Evolutionary conservation across 2,329 filamentous ascomycete species (phyloP), one percentile per base, ranked within the genome.

Genomic region (Cladosporium sp.): DNA sequence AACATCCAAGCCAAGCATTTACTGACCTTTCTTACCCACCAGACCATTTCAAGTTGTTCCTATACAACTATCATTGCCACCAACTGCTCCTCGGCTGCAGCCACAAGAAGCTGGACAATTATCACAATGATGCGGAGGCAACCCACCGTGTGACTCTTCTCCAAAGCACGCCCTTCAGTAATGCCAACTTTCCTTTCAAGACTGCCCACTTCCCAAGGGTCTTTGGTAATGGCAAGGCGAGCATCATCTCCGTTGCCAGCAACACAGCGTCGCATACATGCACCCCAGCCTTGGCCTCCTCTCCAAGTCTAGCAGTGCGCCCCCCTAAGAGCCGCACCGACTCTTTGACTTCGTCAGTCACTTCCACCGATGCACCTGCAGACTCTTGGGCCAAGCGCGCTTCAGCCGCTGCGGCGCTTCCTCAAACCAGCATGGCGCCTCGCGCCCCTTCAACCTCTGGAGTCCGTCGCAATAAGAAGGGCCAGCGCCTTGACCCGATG

Each of bases 81-180:
- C 78, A 81, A 50, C 74, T 84, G 46, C 68, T 83, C 42, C 69
- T 84, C 30, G 81, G 79, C 7, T 81, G 79, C 62, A 78, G 77
- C 12, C 75, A 78, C 52, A 69, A 70, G 9, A 65, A 77, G 30
- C 66, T 84, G 9, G 73, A 79, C 59, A 70, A 77, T 29, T 72
- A 72, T 43, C 61, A 71, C 41, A 66, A 68, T 51, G 73, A 78
- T 36, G 33, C 18, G 48, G 57, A 67, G 15, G 65, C 71, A 38
- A 68, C 74, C 18, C 61, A 70, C 7, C 66, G 69, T 18, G 71
- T 83, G 33, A 77, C 78, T 7, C 66, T 84, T 16, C 65, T 84
- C 29, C 78, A 82, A 60, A 78, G 78, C 18, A 66, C 76, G 32
- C 73, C 78, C 3, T 79, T 82, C 55, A n/a, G 76, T 77, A 53